Evolutionary conservation across 768 basidiomycete species (phyloP).

Genomic region (Exidia glandulosa): DNA sequence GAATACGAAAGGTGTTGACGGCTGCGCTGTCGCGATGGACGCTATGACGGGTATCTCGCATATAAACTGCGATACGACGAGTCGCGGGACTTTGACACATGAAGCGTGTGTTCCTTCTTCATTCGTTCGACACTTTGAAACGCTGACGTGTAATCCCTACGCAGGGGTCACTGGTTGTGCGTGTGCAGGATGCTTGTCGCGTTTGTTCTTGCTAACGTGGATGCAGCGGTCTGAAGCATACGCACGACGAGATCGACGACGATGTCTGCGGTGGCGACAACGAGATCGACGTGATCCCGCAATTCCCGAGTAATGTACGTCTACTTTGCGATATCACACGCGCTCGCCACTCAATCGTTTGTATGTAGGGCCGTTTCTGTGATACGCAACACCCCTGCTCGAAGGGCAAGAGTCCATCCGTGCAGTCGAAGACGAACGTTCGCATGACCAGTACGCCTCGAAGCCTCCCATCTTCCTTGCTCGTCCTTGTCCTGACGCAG

Average conservation of each 20-base stretch:
- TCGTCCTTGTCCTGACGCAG: background rate
- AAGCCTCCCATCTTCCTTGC: background rate
- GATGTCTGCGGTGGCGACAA: background rate
- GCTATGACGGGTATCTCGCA: background rate
- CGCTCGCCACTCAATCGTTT: background rate
- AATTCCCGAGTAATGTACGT: background rate
- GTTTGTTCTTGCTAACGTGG: no score
- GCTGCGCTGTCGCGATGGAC: background rate
- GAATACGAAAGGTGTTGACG: background rate
- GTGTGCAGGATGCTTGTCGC: no score
- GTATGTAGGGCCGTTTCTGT: background rate
- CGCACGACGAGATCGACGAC: background rate
- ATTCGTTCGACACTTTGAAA: background rate
- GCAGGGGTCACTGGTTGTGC: background rate
- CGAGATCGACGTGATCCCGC: background rate
- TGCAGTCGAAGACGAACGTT: background rate
- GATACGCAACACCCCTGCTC: background rate
- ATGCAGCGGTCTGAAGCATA: background rate
- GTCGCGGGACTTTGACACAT: background rate
- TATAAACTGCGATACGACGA: background rate
- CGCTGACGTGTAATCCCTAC: background rate
- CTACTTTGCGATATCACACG: background rate
- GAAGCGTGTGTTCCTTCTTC: background rate
- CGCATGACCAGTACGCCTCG: background rate
- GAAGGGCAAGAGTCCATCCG: background rate